Base-by-base conservation (phyloP, 1,284 basidiomycete species). In the Meripilus lineatus region DNA sequence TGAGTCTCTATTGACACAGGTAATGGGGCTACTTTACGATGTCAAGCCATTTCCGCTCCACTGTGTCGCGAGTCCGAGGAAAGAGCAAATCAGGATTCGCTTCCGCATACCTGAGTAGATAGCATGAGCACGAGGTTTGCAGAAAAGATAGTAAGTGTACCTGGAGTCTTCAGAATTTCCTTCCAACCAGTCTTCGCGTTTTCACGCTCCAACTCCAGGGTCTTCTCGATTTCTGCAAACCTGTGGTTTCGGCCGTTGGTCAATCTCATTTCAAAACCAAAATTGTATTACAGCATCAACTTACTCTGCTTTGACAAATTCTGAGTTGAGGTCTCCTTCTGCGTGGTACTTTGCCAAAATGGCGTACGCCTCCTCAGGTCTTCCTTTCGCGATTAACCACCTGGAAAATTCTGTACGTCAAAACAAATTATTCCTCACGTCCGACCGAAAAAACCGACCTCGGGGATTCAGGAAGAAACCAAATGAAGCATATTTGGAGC, bases 21-120 rank as follows among this genome's bases (percentile, higher is more conserved):
- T 36, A 23, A 43, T 32, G 17, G 34, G 21, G 11, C 20, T 15
- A 10, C 61, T 70, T 53, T 46, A 77, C n/a, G 83, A 86, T 36
- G 82, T 79, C 42, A 88, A 73, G 53, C 84, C 85, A 52, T 81
- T 80, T 1, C 78, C 78, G 39, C 72, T 75, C 75, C 77, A 81
- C 50, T 81, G 79, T 3, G 75, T 77, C 61, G 79, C 78, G 58
- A 80, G 68, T 2, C 72, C 77, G 25, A 80, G 64, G 18, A 76
- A 77, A 23, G 79, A 56, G 53, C 77, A 71, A 50, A 81, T 73
- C 33, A 72, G 58, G 53, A 79, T 58, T 24, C 77, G 72, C 46
- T 64, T 71, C 32, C 69, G 67, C 73, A 79, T 80, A 14, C 77
- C n/a, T n/a, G n/a, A n/a, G n/a, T n/a, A n/a, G n/a, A n/a, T n/a